Conservation (phyloP, 306 rosid species). For the Betula pendula region DNA sequence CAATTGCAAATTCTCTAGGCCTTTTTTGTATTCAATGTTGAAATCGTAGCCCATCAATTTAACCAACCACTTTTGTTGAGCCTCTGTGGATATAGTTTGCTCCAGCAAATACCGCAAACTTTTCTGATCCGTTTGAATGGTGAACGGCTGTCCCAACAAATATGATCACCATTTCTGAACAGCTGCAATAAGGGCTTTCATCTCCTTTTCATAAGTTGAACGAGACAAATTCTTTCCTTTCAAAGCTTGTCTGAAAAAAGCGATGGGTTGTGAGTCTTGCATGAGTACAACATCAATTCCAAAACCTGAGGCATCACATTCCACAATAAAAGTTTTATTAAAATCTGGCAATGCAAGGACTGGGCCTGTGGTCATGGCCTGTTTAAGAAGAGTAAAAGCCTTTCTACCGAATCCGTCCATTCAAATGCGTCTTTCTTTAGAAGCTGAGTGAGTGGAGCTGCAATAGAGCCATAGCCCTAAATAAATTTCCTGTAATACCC, state of each 20-base stretch:
- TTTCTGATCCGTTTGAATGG: neutral
- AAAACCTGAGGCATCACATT: neutral
- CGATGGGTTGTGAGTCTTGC: no score
- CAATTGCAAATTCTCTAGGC: neutral
- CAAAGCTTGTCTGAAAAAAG: no score
- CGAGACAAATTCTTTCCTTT: no score
- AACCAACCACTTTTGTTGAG: neutral
- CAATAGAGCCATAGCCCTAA: neutral
- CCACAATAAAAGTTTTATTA: no score
- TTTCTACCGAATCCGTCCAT: no score
- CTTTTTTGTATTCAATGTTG: neutral
- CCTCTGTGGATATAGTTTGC: neutral
- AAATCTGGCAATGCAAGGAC: neutral
- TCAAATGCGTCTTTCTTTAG: neutral
- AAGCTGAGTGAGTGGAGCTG: neutral
- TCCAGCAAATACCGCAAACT: neutral
- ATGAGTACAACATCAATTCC: neutral
- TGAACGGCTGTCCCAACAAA: neutral
- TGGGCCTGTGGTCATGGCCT: neutral
- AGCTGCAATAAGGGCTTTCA: neutral
- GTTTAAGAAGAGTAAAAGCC: no score
- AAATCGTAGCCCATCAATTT: neutral
- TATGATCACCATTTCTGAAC: neutral
- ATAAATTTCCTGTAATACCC: neutral
- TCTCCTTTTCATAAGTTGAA: no score